Evolutionary conservation across 495 filamentous ascomycete species (phyloP), one percentile per base, ranked within the genome.

Genomic region (Daldinia grandis): DNA sequence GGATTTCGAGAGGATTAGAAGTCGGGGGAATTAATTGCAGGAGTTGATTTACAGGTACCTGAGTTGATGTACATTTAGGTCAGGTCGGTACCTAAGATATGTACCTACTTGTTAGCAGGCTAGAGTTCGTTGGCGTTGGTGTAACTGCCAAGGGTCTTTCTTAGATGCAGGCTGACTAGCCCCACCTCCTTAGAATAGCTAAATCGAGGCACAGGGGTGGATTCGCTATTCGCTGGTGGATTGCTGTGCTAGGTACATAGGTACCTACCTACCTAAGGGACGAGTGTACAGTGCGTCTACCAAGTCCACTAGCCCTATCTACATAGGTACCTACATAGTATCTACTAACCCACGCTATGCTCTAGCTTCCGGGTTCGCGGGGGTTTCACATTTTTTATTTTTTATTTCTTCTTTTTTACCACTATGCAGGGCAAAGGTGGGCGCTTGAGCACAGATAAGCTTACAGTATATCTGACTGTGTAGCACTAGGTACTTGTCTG

Each of bases 101-200:
- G 21, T 24, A 17, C 21, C 6, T 17, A 5, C 37, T 7, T 47
- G 19, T 31, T 38, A 42, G 35, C 31, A 17, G 55, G 35, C 21
- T 59, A 59, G 35, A 59, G 56, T 60, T 65, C 51, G 64, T 68
- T 68, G 70, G 70, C 68, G 64, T 65, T 72, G 64, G 70, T 68
- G 56, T 72, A 53, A 72, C 70, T 61, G 35, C 19, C 64, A 62
- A 66, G 69, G 69, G 64, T 68, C 51, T 66, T 44, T 68, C 60
- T 68, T 61, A 72, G 58, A 57, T 71, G 64, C 69, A 68, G 64
- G 64, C 69, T 72, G 64, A 68, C 64, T 31, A 66, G 69, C 64
- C 64, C 69, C 69, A 68, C 69, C 59, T 63, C 60, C 59, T 66
- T 66, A 70, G 54, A 61, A 65, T 70, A 70, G 62, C 21, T 38